phyloP scores from a whole-genome alignment of 306 rosid species.

The Trifolium pratense region DNA sequence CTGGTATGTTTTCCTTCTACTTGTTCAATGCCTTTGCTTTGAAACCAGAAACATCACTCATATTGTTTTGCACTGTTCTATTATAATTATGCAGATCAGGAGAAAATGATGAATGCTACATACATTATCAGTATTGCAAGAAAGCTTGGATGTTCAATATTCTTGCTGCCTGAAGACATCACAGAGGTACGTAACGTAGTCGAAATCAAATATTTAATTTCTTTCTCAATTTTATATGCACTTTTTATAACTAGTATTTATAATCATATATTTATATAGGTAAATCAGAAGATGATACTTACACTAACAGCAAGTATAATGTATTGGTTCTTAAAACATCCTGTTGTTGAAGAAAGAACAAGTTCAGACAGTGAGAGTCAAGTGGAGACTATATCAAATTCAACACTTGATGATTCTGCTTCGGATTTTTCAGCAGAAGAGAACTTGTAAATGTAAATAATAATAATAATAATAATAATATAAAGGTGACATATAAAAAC shows the following conservation, averaged over 20 bases:
- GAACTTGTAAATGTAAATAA: slow-evolving; percentile 60
- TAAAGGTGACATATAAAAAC: background rate
- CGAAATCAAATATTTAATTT: background rate
- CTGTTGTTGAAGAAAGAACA: slow-evolving; percentile 61
- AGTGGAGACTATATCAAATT: slow-evolving; percentile 71
- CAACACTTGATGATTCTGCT: slow-evolving; percentile 87
- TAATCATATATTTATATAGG: slow-evolving; percentile 50
- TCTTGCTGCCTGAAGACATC: slow-evolving; percentile 37
- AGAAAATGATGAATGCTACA: slow-evolving; percentile 93
- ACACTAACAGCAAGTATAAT: slow-evolving; percentile 92
- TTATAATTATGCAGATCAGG: slow-evolving; percentile 59
- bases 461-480: slow-evolving; percentile 46
- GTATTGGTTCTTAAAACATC: slow-evolving; percentile 89
- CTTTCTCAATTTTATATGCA: no score
- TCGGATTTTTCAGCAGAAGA: slow-evolving; percentile 87
- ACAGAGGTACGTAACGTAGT: background rate
- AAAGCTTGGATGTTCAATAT: slow-evolving; percentile 72
- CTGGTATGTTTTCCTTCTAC: slow-evolving; percentile 58
- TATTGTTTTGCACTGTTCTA: no score
- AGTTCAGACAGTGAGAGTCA: slow-evolving; percentile 82
- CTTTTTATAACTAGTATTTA: no score
- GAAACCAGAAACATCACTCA: no score
- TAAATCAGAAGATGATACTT: slow-evolving; percentile 97
- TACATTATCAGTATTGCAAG: slow-evolving; percentile 98
- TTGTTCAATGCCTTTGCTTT: background rate